These are phyloP conservation scores for Diplodia intermedia DNA, from an alignment of 2,329 filamentous ascomycete genomes.

Conservation along the genomic window DNA sequence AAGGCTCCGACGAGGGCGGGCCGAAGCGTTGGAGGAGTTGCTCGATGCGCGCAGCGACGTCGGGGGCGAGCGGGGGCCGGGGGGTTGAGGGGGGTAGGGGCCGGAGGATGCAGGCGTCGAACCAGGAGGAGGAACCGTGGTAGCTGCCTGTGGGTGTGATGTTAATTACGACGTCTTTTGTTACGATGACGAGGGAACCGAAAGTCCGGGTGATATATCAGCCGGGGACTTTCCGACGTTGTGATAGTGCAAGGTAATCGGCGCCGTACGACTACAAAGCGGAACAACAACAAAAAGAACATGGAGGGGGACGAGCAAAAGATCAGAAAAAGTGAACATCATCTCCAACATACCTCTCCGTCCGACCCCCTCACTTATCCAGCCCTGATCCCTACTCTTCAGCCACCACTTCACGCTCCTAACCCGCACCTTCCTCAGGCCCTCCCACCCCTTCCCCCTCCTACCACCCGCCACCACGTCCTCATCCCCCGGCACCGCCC, in stretches of 20 bases:
- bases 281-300: not conserved
- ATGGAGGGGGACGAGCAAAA: not conserved
- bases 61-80: slow-evolving; percentile 10
- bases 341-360: slow-evolving; percentile 2
- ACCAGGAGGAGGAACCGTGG: slow-evolving; percentile 42
- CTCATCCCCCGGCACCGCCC: slow-evolving; percentile 19
- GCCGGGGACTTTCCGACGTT: not conserved
- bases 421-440: slow-evolving; percentile 8
- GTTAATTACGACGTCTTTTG: not conserved
- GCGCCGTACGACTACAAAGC: not conserved
- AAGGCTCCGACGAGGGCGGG: slow-evolving; percentile 36
- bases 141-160: slow-evolving; percentile 35
- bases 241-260: not conserved
- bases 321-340: not conserved
- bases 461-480: not conserved
- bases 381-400: slow-evolving; percentile 43
- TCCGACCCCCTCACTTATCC: slow-evolving; percentile 37
- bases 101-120: slow-evolving; percentile 44
- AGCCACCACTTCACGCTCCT: slow-evolving; percentile 36
- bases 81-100: slow-evolving; percentile 37
- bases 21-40: slow-evolving; percentile 3
- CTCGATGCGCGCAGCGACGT: slow-evolving; percentile 30
- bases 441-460: slow-evolving; percentile 4
- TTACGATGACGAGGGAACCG: not conserved
- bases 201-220: not conserved